phyloP scores from a whole-genome alignment of 768 basidiomycete genomes.

The Collybia sordida region DNA sequence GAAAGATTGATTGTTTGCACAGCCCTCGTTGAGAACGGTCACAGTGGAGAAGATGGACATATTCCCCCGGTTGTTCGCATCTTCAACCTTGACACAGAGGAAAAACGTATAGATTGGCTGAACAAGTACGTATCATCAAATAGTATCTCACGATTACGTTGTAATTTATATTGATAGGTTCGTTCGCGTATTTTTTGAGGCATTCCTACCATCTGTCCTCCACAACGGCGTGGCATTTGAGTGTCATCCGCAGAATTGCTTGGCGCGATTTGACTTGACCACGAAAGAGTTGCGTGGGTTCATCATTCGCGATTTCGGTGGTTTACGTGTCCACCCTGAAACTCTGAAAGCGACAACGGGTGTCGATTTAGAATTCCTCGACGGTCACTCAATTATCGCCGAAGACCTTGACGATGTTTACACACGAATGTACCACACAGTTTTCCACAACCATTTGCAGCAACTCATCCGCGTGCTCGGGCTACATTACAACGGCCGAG shows the following conservation, averaged over 20 bases:
- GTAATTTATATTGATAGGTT: slow-evolving; percentile 31
- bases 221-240: slow-evolving; percentile 60
- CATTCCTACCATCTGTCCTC: slow-evolving; percentile 54
- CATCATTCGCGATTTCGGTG: slow-evolving; percentile 59
- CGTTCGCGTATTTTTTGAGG: slow-evolving; percentile 48
- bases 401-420: slow-evolving; percentile 54
- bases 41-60: slow-evolving; percentile 43
- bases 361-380: slow-evolving; percentile 44
- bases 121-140: slow-evolving; percentile 35
- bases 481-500: slow-evolving; percentile 54
- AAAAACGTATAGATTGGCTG: slow-evolving; percentile 48
- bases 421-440: slow-evolving; percentile 55
- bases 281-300: slow-evolving; percentile 54
- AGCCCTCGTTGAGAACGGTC: slow-evolving; percentile 54
- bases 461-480: slow-evolving; percentile 57
- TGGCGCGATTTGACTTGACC: slow-evolving; percentile 49
- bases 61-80: slow-evolving; percentile 48
- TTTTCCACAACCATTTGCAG: slow-evolving; percentile 60
- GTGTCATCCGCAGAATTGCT: slow-evolving; percentile 59
- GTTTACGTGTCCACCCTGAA: slow-evolving; percentile 50
- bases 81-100: slow-evolving; percentile 51
- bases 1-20: slow-evolving; percentile 59
- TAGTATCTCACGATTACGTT: background rate
- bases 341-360: slow-evolving; percentile 51
- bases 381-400: slow-evolving; percentile 51